phyloP scores from a whole-genome alignment of 2,329 filamentous ascomycete species.

The Stemphylium beticola region DNA sequence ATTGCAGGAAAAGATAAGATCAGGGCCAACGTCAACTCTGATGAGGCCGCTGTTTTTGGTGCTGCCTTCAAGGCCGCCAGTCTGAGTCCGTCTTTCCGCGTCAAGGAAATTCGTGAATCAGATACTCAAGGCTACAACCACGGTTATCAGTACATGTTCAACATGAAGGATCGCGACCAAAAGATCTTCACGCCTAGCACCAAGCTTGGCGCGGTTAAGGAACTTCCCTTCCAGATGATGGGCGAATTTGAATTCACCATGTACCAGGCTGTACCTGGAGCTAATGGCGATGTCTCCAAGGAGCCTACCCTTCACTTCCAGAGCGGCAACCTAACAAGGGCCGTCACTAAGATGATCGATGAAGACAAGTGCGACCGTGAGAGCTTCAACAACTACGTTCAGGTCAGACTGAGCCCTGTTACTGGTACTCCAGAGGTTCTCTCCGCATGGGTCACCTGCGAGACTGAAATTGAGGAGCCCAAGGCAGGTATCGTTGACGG shows the following conservation, averaged over 20 bases:
- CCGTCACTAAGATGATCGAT: slow-evolving; percentile 77
- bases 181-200: slow-evolving; percentile 83
- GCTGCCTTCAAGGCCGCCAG: slow-evolving; percentile 93
- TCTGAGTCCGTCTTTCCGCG: slow-evolving; percentile 92
- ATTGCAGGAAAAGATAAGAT: slow-evolving; percentile 78
- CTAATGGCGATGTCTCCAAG: slow-evolving; percentile 56
- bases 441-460: slow-evolving; percentile 82
- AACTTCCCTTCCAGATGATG: slow-evolving; percentile 81
- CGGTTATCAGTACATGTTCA: slow-evolving; percentile 75
- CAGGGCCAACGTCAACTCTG: slow-evolving; percentile 92
- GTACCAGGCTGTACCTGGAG: slow-evolving; percentile 70
- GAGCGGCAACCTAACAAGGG: slow-evolving; percentile 85
- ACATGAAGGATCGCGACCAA: slow-evolving; percentile 74
- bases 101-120: slow-evolving; percentile 91
- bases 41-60: slow-evolving; percentile 95
- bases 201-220: slow-evolving; percentile 77
- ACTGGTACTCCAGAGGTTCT: slow-evolving; percentile 81
- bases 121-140: slow-evolving; percentile 78
- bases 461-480: slow-evolving; percentile 72
- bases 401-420: slow-evolving; percentile 71
- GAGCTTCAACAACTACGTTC: slow-evolving; percentile 81
- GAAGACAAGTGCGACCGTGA: slow-evolving; percentile 77
- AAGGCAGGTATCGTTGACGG: slow-evolving; percentile 88
- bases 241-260: slow-evolving; percentile 82
- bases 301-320: slow-evolving; percentile 69